phyloP scores from a whole-genome alignment of 257 asterid genomes.

The Solanum medicagineum region DNA sequence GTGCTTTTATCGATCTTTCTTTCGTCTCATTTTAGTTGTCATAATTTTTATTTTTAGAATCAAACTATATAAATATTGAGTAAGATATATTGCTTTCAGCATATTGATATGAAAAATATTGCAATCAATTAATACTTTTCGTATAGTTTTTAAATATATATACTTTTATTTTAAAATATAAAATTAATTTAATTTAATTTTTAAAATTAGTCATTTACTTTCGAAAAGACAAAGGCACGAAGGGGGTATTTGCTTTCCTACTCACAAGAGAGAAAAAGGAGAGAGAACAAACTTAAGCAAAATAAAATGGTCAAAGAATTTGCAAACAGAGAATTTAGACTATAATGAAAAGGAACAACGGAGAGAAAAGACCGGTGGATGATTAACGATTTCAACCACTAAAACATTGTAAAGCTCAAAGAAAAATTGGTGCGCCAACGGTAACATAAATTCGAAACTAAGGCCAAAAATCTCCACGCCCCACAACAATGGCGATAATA shows the following conservation, averaged over 20 bases:
- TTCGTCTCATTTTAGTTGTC: too few relatives aligned
- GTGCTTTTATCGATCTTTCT: too few relatives aligned
- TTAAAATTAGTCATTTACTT: too few relatives aligned
- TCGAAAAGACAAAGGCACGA: too few relatives aligned
- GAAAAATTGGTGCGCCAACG: neutral
- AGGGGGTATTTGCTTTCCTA: neutral
- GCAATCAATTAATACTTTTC: too few relatives aligned
- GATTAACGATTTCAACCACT: neutral
- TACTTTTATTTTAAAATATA: too few relatives aligned
- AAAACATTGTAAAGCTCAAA: neutral
- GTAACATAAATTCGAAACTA: neutral
- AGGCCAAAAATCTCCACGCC: neutral
- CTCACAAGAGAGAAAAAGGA: neutral
- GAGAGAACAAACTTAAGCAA: neutral
- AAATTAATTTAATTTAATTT: too few relatives aligned
- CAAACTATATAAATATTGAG: too few relatives aligned
- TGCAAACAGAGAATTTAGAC: neutral
- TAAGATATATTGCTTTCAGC: too few relatives aligned
- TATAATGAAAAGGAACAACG: neutral
- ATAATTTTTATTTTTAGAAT: too few relatives aligned
- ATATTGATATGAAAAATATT: too few relatives aligned
- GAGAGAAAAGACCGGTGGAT: neutral
- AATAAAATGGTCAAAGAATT: neutral
- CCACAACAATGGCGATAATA: constrained; percentile 7
- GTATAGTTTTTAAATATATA: too few relatives aligned